Evolutionary conservation across 192 early-diverging fungal species (phyloP).

Genomic region (Umbelopsis ramanniana): DNA sequence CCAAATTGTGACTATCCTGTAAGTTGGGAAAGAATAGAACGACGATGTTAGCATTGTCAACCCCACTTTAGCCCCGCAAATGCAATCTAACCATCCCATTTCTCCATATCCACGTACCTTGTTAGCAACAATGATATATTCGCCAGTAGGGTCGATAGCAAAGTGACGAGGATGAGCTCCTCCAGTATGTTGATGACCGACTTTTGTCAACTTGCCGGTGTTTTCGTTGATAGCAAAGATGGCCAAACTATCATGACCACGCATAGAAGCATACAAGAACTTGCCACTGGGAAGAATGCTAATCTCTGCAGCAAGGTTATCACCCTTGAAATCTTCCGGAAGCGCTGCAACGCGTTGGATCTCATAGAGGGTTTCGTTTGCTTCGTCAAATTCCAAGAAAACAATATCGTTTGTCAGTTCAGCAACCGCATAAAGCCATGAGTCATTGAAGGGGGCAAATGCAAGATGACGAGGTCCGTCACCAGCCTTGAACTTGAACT

Average conservation of each 20-base stretch:
- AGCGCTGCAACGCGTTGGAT: constrained; percentile 33
- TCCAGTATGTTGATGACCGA: constrained; percentile 22
- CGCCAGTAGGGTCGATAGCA: constrained; percentile 37
- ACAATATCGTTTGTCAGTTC: constrained; percentile 38
- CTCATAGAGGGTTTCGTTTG: constrained; percentile 25
- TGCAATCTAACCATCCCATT: no score
- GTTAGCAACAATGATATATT: constrained; percentile 36
- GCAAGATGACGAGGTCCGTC: constrained; percentile 40
- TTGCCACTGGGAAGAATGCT: constrained; percentile 32
- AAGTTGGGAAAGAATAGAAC: neutral
- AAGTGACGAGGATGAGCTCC: constrained; percentile 42
- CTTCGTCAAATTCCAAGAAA: constrained; percentile 38
- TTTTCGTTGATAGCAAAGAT: constrained; percentile 33
- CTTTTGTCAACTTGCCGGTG: constrained; percentile 33
- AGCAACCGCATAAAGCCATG: constrained; percentile 33
- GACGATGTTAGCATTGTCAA: neutral
- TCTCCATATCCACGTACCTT: constrained; percentile 26
- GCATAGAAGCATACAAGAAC: constrained; percentile 36
- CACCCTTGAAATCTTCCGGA: constrained; percentile 30
- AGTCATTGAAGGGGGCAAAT: constrained; percentile 33
- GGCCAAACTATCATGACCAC: constrained; percentile 37
- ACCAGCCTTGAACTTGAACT: constrained; percentile 31
- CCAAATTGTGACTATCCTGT: constrained; percentile 35
- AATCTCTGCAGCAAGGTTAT: constrained; percentile 34
- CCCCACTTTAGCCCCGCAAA: no score